Percentiles rank a stretch among this genome's conserved stretches.
Evolutionary conservation across 1,284 basidiomycete species (phyloP).

Genomic region (Xanthoconium separans): DNA sequence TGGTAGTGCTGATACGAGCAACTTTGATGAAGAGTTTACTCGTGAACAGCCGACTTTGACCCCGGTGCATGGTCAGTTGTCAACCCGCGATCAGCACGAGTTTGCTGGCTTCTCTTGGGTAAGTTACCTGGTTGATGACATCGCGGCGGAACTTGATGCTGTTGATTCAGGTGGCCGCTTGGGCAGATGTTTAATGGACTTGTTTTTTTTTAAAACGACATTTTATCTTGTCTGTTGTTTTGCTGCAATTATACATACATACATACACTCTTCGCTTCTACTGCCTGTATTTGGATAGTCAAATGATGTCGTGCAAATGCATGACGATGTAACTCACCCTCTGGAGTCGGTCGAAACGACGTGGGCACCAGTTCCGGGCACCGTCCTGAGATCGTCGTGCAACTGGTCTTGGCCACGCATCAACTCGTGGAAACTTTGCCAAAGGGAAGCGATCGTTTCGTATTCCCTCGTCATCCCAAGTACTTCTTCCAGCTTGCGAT

Average conservation of each 20-base stretch:
- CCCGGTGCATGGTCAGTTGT: conserved; percentile 94
- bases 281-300: conserved; percentile 52
- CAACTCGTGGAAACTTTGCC: conserved; percentile 80
- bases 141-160: background rate
- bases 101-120: conserved; percentile 97
- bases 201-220: conserved; percentile 20
- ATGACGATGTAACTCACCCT: conserved; percentile 5
- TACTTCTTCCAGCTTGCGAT: conserved; percentile 91
- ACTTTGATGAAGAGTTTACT: conserved; percentile 98
- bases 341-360: conserved; percentile 42
- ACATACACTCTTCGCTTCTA: conserved; percentile 31
- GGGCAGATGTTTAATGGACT: conserved; percentile 62
- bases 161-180: conserved; percentile 56
- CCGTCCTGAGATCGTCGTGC: conserved; percentile 33
- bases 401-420: conserved; percentile 58
- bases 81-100: conserved; percentile 90
- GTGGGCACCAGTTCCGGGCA: conserved; percentile 69
- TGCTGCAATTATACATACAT: conserved; percentile 35
- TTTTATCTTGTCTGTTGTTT: conserved; percentile 37
- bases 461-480: conserved; percentile 92
- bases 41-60: conserved; percentile 96
- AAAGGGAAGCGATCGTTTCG: conserved; percentile 83
- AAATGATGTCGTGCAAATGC: conserved; percentile 31
- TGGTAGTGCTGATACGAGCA: conserved; percentile 78
- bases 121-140: conserved; percentile 13